Conservation (phyloP, 1,284 basidiomycete genomes). For the Apiotrichum brassicae region DNA sequence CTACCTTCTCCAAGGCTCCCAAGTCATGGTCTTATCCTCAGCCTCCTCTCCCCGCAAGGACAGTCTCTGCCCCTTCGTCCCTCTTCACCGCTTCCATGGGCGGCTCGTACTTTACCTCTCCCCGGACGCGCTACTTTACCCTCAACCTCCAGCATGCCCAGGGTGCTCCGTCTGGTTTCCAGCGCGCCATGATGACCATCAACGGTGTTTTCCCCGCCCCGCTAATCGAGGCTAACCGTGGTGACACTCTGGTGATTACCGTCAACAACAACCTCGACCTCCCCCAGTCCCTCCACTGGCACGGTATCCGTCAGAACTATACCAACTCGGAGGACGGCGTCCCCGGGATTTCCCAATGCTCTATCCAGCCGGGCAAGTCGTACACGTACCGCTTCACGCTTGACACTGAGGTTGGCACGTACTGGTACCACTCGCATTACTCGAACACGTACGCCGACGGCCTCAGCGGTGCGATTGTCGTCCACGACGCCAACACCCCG, state of each 20-base stretch:
- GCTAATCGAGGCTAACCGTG: constrained; percentile 30
- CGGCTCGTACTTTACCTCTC: background rate
- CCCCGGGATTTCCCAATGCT: constrained; percentile 48
- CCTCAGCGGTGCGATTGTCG: constrained; percentile 23
- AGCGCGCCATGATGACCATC: constrained; percentile 11
- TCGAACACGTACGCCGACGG: constrained; percentile 31
- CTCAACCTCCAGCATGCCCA: constrained; percentile 4
- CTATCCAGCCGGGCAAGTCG: constrained; percentile 49
- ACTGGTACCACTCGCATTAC: constrained; percentile 36
- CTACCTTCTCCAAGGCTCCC: background rate
- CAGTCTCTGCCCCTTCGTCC: background rate
- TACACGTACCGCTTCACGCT: constrained; percentile 50
- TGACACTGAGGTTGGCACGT: constrained; percentile 27
- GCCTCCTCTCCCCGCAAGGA: constrained; percentile 5
- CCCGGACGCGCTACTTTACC: constrained; percentile 2
- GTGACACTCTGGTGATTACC: constrained; percentile 28
- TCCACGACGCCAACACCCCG: constrained; percentile 25
- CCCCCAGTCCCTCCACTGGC: constrained; percentile 32
- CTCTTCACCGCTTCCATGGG: constrained; percentile 2
- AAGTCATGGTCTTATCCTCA: constrained; percentile 8
- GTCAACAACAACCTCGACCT: constrained; percentile 25
- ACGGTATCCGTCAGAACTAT: constrained; percentile 32
- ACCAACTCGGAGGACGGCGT: constrained; percentile 29
- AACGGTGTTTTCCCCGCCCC: constrained; percentile 22
- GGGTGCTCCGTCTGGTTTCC: constrained; percentile 13